Percentiles rank a stretch among this genome's conserved stretches.
phyloP scores from a whole-genome alignment of 176 grass and related monocot species.

The Zoysia pacifica region DNA sequence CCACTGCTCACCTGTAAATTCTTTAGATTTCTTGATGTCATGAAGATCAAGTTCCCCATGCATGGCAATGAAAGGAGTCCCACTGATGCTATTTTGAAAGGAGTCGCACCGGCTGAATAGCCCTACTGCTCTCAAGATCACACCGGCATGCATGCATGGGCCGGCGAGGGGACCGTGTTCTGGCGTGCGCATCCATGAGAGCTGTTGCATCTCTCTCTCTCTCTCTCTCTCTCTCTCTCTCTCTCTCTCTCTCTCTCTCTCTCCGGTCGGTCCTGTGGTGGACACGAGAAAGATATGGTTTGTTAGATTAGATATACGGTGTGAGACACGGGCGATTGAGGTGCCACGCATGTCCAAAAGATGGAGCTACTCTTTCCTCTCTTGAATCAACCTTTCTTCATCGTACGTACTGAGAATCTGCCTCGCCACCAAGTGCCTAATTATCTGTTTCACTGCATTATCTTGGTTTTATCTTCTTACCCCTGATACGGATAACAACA shows the following conservation, averaged over 20 bases:
- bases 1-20: too few species aligned
- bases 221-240: neutral
- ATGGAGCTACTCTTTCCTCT: conserved; percentile 29
- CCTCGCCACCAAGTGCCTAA: too few species aligned
- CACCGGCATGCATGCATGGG: neutral
- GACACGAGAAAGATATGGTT: conserved; percentile 38
- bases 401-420: neutral
- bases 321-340: conserved; percentile 20
- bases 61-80: too few species aligned
- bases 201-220: neutral
- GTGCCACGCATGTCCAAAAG: conserved; percentile 32
- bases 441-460: neutral
- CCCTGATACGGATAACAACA: conserved; percentile 8
- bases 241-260: neutral
- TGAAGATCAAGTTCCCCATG: too few species aligned
- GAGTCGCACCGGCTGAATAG: too few species aligned
- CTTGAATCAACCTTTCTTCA: conserved; percentile 7
- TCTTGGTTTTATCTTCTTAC: neutral
- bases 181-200: neutral
- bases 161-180: neutral
- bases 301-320: conserved; percentile 58
- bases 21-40: too few species aligned
- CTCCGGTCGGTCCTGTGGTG: neutral
- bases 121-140: neutral
- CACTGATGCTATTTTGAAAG: too few species aligned